Evolutionary conservation across 2,329 filamentous ascomycete species (phyloP).

Genomic region (Chalaropsis ovoidea): DNA sequence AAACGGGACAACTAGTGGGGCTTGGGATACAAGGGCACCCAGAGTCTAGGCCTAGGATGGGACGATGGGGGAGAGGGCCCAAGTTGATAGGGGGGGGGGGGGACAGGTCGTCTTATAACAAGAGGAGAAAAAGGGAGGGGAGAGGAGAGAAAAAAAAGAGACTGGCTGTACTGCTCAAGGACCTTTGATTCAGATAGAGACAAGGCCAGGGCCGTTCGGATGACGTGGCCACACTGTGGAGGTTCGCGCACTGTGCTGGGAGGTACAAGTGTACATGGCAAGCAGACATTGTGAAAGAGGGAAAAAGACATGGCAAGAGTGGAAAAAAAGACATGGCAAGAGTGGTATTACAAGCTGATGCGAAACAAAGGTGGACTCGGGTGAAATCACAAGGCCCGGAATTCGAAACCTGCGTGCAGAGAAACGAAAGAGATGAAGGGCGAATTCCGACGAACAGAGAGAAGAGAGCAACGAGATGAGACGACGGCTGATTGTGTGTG

Average conservation of each 20-base stretch:
- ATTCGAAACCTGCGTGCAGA: neutral
- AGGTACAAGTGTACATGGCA: too few species aligned
- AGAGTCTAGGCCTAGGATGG: neutral
- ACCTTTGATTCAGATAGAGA: constrained; percentile 1
- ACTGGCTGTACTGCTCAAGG: neutral
- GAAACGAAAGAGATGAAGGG: neutral
- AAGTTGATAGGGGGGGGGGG: neutral
- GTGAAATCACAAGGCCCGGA: constrained; percentile 1
- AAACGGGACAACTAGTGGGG: neutral
- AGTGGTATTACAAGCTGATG: neutral
- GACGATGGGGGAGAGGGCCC: neutral
- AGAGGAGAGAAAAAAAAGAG: neutral
- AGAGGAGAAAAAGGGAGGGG: neutral
- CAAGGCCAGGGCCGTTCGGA: neutral
- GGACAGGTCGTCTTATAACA: neutral
- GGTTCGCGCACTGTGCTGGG: neutral
- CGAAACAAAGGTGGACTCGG: neutral
- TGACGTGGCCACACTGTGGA: neutral
- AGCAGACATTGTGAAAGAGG: neutral
- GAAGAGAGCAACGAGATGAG: neutral
- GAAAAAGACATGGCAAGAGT: neutral
- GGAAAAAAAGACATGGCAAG: neutral
- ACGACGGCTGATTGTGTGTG: neutral
- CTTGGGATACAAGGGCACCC: neutral
- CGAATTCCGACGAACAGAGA: neutral